These are phyloP conservation scores for Alternaria metachromatica DNA, from an alignment of 2,329 filamentous ascomycete genomes.

Conservation along the genomic window DNA sequence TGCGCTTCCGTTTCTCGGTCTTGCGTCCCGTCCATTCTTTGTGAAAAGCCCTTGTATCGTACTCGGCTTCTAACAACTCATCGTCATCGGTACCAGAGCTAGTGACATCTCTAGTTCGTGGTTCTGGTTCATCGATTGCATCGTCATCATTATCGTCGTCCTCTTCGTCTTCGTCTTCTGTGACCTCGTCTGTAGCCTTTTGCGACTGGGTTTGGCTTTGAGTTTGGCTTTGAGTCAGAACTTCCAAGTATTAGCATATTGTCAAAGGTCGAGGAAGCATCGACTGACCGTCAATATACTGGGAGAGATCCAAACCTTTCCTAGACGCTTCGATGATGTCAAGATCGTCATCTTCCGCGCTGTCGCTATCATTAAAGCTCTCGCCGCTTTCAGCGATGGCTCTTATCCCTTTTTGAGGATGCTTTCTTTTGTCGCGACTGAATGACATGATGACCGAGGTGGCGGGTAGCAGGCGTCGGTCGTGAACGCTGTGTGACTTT, in stretches of 20 bases:
- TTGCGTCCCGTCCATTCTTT: slow-evolving; percentile 69
- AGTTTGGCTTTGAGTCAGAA: slow-evolving; percentile 34
- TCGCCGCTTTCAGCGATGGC: slow-evolving; percentile 40
- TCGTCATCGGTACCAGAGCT: slow-evolving; percentile 18
- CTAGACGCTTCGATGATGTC: slow-evolving; percentile 48
- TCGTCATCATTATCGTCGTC: slow-evolving; percentile 18
- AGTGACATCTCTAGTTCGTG: background rate
- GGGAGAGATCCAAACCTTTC: slow-evolving; percentile 41
- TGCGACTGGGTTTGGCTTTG: slow-evolving; percentile 36
- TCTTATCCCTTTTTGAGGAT: slow-evolving; percentile 26
- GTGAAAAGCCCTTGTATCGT: slow-evolving; percentile 61
- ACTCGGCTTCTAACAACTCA: slow-evolving; percentile 59
- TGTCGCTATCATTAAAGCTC: slow-evolving; percentile 39
- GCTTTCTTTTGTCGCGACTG: slow-evolving; percentile 3
- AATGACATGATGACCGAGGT: slow-evolving; percentile 23
- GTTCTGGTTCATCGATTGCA: background rate
- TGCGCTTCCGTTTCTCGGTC: slow-evolving; percentile 60
- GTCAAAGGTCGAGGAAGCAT: background rate
- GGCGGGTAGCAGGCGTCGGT: background rate
- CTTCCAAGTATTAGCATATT: slow-evolving; percentile 21
- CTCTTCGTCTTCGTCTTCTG: background rate
- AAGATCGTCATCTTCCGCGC: slow-evolving; percentile 47
- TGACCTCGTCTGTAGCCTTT: slow-evolving; percentile 6
- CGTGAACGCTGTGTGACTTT: background rate
- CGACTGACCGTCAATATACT: slow-evolving; percentile 42